Evolutionary conservation across 2,329 filamentous ascomycete genomes (phyloP).

Genomic region (Zopfia rhizophila): DNA sequence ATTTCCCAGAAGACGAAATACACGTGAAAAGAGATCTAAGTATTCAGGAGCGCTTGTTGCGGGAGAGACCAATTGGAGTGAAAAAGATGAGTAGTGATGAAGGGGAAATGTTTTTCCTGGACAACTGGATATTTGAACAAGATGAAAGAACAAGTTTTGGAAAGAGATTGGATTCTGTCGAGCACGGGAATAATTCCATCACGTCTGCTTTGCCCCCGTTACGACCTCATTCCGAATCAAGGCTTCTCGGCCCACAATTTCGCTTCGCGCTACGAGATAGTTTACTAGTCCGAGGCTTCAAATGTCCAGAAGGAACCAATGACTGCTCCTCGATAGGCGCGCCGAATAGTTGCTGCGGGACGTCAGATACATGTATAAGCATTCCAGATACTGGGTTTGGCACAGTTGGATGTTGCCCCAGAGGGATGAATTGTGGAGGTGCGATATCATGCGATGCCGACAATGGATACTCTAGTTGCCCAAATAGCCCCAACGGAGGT

Average conservation of each 20-base stretch:
- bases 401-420: constrained; percentile 79
- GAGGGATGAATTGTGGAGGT: constrained; percentile 71
- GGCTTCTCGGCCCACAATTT: constrained; percentile 50
- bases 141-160: constrained; percentile 29
- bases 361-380: constrained; percentile 72
- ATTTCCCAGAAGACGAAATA: constrained; percentile 60
- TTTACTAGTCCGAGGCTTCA: constrained; percentile 66
- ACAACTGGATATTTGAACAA: constrained; percentile 67
- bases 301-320: constrained; percentile 73
- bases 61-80: constrained; percentile 68
- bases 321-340: constrained; percentile 72
- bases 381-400: constrained; percentile 72
- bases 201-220: constrained; percentile 37
- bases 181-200: constrained; percentile 29
- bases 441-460: constrained; percentile 69
- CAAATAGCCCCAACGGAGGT: constrained; percentile 73
- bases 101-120: constrained; percentile 77
- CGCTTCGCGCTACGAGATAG: constrained; percentile 45
- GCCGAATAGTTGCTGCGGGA: constrained; percentile 77
- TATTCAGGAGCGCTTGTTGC: constrained; percentile 51
- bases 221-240: constrained; percentile 42
- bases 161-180: constrained; percentile 8
- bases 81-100: constrained; percentile 77
- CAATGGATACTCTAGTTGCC: constrained; percentile 71
- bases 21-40: constrained; percentile 54